Conservation (phyloP, 2,329 filamentous ascomycete genomes). For the Hirsutella rhossiliensis region DNA sequence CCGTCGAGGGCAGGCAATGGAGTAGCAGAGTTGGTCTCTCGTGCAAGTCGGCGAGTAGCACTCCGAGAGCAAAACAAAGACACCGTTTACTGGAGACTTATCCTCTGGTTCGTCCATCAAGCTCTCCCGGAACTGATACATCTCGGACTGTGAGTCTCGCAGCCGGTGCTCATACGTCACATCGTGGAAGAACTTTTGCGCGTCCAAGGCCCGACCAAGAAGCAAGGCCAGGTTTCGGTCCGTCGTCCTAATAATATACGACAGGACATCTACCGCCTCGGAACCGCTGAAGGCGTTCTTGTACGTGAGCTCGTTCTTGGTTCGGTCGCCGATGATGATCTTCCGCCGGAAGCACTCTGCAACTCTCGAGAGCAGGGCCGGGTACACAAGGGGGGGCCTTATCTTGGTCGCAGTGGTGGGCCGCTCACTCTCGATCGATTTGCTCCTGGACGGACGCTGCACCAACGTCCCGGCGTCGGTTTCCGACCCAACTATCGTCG, state of each 20-base stretch:
- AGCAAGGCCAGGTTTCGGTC: constrained; percentile 89
- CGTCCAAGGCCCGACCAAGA: constrained; percentile 82
- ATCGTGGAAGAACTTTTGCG: constrained; percentile 98
- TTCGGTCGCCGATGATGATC: constrained; percentile 73
- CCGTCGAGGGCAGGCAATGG: constrained; percentile 87
- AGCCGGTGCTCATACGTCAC: constrained; percentile 95
- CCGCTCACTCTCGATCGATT: constrained; percentile 41
- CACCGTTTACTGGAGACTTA: constrained; percentile 69
- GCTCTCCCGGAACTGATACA: constrained; percentile 94
- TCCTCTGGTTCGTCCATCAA: constrained; percentile 74
- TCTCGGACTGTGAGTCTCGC: constrained; percentile 84
- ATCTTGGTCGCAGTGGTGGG: constrained; percentile 46
- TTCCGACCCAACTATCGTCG: constrained; percentile 57
- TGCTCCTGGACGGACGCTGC: constrained; percentile 45
- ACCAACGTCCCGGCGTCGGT: constrained; percentile 34
- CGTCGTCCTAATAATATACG: constrained; percentile 93
- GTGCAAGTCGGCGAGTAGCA: constrained; percentile 98
- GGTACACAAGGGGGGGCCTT: constrained; percentile 79
- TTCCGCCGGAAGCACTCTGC: constrained; percentile 86
- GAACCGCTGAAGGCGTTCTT: constrained; percentile 94
- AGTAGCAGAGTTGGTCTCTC: constrained; percentile 90
- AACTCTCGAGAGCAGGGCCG: constrained; percentile 84
- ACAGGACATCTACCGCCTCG: constrained; percentile 89
- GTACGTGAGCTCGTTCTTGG: constrained; percentile 94
- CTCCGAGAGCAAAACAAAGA: constrained; percentile 91